Conservation (phyloP, 2,329 filamentous ascomycete genomes). For the Stachybotrys chartarum region DNA sequence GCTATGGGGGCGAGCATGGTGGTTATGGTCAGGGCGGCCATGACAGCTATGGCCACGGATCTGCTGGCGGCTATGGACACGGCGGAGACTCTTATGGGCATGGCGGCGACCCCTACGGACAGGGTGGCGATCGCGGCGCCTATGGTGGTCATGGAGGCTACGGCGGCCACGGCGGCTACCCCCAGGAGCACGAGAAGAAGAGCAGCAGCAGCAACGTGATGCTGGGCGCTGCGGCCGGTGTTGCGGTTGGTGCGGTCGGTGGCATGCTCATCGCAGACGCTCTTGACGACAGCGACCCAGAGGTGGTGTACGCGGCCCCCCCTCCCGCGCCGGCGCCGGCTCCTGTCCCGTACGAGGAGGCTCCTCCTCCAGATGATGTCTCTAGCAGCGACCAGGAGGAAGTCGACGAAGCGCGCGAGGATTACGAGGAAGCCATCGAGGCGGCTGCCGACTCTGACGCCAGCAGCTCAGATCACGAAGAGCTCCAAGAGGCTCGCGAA, state of each 20-base stretch:
- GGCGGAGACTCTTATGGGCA: conserved; percentile 9
- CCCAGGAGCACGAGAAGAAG: conserved; percentile 22
- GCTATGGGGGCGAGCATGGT: conserved; percentile 8
- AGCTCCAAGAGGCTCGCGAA: conserved; percentile 45
- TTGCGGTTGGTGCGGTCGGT: conserved; percentile 49
- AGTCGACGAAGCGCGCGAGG: conserved; percentile 45
- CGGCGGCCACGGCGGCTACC: conserved; percentile 8
- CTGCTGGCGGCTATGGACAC: conserved; percentile 5
- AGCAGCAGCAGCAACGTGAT: conserved; percentile 41
- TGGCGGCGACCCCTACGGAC: conserved; percentile 7
- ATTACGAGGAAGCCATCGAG: conserved; percentile 37
- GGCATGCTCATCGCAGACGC: conserved; percentile 52
- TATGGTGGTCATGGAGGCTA: conserved; percentile 7
- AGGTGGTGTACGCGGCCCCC: conserved; percentile 11
- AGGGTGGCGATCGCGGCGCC: conserved; percentile 12
- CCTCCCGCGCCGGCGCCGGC: conserved; percentile 8
- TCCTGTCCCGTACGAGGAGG: conserved; percentile 35
- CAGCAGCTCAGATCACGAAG: conserved; percentile 45
- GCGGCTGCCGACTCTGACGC: conserved; percentile 24
- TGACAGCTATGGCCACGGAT: conserved; percentile 4
- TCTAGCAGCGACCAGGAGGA: conserved; percentile 46
- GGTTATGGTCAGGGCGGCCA: conserved; percentile 10
- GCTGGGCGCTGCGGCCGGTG: conserved; percentile 51
- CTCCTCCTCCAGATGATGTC: conserved; percentile 24
- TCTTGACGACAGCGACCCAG: conserved; percentile 22